A percentile compares a stretch with the other conserved stretches of the same genome.
Conservation (phyloP, 2,329 filamentous ascomycete species). For the Pseudogymnoascus sp. region DNA sequence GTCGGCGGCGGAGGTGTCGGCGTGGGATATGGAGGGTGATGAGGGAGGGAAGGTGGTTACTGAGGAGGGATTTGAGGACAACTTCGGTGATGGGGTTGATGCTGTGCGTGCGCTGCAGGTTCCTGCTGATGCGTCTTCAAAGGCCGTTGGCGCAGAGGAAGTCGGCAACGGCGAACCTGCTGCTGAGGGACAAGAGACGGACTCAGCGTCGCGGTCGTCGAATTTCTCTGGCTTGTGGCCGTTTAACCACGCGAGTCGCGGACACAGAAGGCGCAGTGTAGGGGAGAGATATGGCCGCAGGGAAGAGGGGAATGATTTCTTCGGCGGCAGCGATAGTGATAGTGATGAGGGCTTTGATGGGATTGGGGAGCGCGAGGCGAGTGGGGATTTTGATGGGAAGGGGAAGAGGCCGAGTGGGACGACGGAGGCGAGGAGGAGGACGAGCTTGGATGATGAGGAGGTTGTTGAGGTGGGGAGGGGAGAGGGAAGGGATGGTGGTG, state of each 20-base stretch:
- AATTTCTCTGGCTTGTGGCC: constrained; percentile 1
- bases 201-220: background rate
- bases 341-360: constrained; percentile 17
- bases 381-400: constrained; percentile 11
- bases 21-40: background rate
- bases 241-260: background rate
- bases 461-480: constrained; percentile 19
- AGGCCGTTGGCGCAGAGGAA: background rate
- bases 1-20: background rate
- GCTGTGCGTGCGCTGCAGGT: background rate
- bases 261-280: background rate
- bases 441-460: constrained; percentile 28
- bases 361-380: constrained; percentile 11
- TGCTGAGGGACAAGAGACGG: background rate
- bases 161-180: background rate
- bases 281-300: background rate
- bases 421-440: constrained; percentile 27
- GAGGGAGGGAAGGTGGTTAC: background rate
- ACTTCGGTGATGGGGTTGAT: background rate
- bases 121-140: background rate
- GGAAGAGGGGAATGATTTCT: constrained; percentile 8
- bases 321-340: constrained; percentile 19
- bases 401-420: constrained; percentile 22
- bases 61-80: background rate
- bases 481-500: background rate